Conservation (phyloP, 176 grass and related monocot genomes). For the Triticum turgidum region DNA sequence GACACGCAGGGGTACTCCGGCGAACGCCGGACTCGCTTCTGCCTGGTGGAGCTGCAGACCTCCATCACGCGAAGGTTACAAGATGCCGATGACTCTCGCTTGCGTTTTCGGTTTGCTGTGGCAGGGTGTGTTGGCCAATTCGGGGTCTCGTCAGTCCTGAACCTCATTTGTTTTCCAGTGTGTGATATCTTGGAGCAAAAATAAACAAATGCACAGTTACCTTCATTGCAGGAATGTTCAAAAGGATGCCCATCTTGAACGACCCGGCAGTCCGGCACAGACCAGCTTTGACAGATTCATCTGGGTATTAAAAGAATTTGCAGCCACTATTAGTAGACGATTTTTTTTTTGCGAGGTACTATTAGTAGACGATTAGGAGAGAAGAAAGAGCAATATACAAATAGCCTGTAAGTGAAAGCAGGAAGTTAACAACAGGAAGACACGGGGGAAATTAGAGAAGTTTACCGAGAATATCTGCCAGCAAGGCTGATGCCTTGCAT, state of each 20-base stretch:
- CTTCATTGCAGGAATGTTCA: not conserved
- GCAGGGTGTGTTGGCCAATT: not conserved
- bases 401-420: not conserved
- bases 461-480: slow-evolving; percentile 15
- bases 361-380: not conserved
- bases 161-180: not conserved
- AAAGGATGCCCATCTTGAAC: not conserved
- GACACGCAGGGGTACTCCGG: slow-evolving; percentile 28
- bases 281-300: not conserved
- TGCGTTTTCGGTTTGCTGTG: not conserved
- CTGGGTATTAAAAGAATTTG: not conserved
- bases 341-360: not conserved
- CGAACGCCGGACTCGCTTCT: not conserved
- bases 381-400: not conserved
- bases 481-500: not conserved
- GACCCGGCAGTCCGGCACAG: not conserved
- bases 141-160: not conserved
- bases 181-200: not conserved
- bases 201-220: not conserved
- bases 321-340: not conserved
- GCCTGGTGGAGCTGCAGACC: not conserved
- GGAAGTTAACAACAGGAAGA: not conserved
- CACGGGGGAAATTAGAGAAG: not conserved
- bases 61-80: not conserved
- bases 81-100: not conserved